Evolutionary conservation across 2,329 filamentous ascomycete genomes (phyloP).

Genomic region (Penicillium sp.): DNA sequence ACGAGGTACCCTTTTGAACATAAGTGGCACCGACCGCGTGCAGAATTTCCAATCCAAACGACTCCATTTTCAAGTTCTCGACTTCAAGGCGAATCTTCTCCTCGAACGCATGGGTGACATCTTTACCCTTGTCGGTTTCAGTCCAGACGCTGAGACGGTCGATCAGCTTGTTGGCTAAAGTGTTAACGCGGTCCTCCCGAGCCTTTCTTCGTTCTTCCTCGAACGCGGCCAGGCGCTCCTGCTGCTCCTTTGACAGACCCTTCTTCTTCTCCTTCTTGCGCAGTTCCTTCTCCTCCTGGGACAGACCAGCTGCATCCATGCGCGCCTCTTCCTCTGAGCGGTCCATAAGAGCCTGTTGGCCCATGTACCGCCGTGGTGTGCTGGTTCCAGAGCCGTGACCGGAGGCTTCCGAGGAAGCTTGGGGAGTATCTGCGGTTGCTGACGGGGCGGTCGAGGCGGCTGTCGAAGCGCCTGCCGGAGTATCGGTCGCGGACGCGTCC

Average conservation of each 20-base stretch:
- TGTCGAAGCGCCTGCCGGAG: not conserved
- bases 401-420: constrained; percentile 14
- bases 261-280: constrained; percentile 88
- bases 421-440: constrained; percentile 4
- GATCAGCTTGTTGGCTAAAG: constrained; percentile 77
- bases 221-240: constrained; percentile 84
- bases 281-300: constrained; percentile 72
- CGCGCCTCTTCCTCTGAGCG: constrained; percentile 76
- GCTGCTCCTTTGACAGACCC: constrained; percentile 84
- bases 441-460: not conserved
- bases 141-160: constrained; percentile 94
- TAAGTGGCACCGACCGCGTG: constrained; percentile 95
- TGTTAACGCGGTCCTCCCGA: constrained; percentile 86
- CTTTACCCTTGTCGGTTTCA: constrained; percentile 84
- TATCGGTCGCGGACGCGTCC: constrained; percentile 26
- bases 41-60: constrained; percentile 92
- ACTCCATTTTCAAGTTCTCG: constrained; percentile 99
- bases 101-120: constrained; percentile 86
- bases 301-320: constrained; percentile 64
- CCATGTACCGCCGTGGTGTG: constrained; percentile 58
- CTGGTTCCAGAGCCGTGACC: constrained; percentile 42
- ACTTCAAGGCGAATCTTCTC: constrained; percentile 94
- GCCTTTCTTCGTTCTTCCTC: constrained; percentile 81
- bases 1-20: constrained; percentile 77
- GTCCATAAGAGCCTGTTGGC: constrained; percentile 85